A percentile compares a stretch with the other conserved stretches of the same genome.
These are phyloP conservation scores for Mycosphaerella sp. DNA, from an alignment of 2,329 filamentous ascomycete species.

Conservation along the genomic window DNA sequence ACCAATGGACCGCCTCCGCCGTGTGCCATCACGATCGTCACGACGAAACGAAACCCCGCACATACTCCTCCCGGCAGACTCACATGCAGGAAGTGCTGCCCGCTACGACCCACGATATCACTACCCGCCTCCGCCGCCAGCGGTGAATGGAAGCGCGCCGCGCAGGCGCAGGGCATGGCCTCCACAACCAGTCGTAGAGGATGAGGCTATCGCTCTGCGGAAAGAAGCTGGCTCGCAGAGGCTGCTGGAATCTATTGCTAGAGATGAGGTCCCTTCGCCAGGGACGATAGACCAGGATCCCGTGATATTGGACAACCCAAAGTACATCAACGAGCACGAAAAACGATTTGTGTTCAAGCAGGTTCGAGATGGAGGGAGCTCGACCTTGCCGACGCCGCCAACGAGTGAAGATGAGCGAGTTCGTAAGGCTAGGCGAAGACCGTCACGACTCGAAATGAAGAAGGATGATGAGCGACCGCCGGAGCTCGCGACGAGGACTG, in stretches of 20 bases:
- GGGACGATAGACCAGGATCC: slow-evolving; percentile 64
- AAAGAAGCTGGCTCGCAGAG: slow-evolving; percentile 50
- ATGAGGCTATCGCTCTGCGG: slow-evolving; percentile 58
- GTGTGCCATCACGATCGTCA: slow-evolving; percentile 10
- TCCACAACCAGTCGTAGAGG: slow-evolving; percentile 62
- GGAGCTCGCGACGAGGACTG: slow-evolving; percentile 37
- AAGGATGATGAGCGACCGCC: slow-evolving; percentile 34
- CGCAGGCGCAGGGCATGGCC: slow-evolving; percentile 41
- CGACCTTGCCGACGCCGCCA: slow-evolving; percentile 31
- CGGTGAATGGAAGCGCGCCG: slow-evolving; percentile 8
- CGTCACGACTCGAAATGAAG: slow-evolving; percentile 34
- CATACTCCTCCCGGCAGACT: neutral
- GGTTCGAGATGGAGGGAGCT: slow-evolving; percentile 9
- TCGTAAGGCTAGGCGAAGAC: slow-evolving; percentile 26
- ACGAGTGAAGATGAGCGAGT: slow-evolving; percentile 36
- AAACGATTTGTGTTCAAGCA: slow-evolving; percentile 52
- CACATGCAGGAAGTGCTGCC: slow-evolving; percentile 4
- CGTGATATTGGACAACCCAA: slow-evolving; percentile 56
- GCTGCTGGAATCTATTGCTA: slow-evolving; percentile 33
- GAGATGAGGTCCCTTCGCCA: slow-evolving; percentile 54
- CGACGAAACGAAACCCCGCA: slow-evolving; percentile 8
- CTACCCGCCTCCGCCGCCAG: slow-evolving; percentile 26
- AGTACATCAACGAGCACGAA: slow-evolving; percentile 39
- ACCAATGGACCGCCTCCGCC: slow-evolving; percentile 13
- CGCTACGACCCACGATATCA: slow-evolving; percentile 27